phyloP scores from a whole-genome alignment of 108 stramenopile species.

The Nitzschia sp. region DNA sequence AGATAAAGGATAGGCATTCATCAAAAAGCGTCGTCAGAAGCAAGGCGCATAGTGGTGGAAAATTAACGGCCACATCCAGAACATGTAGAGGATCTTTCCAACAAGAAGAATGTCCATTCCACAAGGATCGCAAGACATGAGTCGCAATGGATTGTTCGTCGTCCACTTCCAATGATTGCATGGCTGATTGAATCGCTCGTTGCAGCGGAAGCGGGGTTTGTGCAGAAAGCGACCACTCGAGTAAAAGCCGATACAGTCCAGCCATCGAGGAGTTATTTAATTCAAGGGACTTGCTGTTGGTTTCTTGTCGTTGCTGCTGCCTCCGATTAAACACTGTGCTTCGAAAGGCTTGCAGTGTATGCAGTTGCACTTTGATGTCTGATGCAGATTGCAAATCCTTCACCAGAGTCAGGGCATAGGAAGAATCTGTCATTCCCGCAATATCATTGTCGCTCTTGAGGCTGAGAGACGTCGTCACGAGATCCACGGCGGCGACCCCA shows the following conservation, averaged over 20 bases:
- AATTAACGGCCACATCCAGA: constrained; percentile 23
- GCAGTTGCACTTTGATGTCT: constrained; percentile 24
- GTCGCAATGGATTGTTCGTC: not conserved
- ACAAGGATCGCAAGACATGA: constrained; percentile 24
- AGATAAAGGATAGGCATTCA: constrained; percentile 18
- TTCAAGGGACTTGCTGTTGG: not conserved
- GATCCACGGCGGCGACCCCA: not conserved
- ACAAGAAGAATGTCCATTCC: constrained; percentile 1
- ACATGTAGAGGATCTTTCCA: constrained; percentile 33
- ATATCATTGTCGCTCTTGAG: not conserved
- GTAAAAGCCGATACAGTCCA: constrained; percentile 46
- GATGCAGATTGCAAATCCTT: constrained; percentile 7
- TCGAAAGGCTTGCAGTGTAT: constrained; percentile 31
- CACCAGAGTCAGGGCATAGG: not conserved
- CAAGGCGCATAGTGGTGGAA: constrained; percentile 6
- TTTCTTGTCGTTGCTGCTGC: constrained; percentile 7
- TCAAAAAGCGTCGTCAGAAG: constrained; percentile 10
- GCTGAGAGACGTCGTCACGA: not conserved
- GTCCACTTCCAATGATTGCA: constrained; percentile 21
- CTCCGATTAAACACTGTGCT: constrained; percentile 9
- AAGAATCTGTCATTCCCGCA: not conserved
- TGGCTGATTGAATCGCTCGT: constrained; percentile 44
- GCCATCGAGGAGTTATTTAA: not conserved
- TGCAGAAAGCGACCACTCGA: constrained; percentile 52
- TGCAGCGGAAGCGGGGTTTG: constrained; percentile 48